Conservation (phyloP, 306 rosid genomes). For the Geum urbanum region DNA sequence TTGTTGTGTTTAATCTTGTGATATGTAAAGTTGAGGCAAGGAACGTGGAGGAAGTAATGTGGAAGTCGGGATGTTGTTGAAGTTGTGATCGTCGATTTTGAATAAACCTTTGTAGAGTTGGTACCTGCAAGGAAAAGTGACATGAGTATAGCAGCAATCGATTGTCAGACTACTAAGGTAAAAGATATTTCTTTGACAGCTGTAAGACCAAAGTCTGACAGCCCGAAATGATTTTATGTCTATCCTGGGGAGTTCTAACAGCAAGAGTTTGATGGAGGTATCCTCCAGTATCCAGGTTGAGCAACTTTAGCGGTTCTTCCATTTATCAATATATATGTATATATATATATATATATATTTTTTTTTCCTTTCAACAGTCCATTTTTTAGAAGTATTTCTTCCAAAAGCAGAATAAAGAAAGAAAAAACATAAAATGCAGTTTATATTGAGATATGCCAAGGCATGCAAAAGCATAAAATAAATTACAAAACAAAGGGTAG, state of each 20-base stretch:
- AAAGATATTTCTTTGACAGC: not conserved
- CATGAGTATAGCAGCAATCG: not conserved
- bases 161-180: not conserved
- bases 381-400: not conserved
- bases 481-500: constrained; percentile 29
- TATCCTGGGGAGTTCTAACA: not conserved
- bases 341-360: too few relatives aligned
- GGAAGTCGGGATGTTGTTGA: constrained; percentile 94
- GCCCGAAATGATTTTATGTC: not conserved
- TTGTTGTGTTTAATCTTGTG: constrained; percentile 89
- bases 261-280: not conserved
- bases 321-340: too few relatives aligned
- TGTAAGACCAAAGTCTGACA: not conserved
- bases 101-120: constrained; percentile 91
- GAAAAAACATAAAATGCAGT: not conserved
- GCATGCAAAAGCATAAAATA: not conserved
- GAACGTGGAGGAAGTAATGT: constrained; percentile 90
- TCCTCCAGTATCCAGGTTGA: not conserved
- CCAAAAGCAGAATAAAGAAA: not conserved
- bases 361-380: not conserved
- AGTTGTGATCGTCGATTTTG: constrained; percentile 83
- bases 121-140: constrained; percentile 49
- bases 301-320: not conserved
- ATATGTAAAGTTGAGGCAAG: constrained; percentile 97
- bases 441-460: not conserved